Conservation (phyloP, 2,329 filamentous ascomycete species). For the Plenodomus lindquistii region DNA sequence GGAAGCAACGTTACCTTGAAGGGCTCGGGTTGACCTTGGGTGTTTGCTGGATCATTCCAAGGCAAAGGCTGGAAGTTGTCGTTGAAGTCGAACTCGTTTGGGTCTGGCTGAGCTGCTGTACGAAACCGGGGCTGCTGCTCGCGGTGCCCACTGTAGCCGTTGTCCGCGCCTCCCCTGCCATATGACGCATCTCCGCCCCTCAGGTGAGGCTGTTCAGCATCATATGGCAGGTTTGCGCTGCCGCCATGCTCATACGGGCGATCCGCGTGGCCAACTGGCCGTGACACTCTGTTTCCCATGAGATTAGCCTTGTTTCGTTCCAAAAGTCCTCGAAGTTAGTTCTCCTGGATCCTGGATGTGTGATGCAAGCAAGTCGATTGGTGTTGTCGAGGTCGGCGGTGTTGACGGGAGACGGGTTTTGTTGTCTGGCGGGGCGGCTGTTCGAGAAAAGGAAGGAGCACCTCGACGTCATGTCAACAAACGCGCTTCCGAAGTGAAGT, state of each 20-base stretch:
- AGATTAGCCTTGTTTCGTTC: not conserved
- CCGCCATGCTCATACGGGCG: not conserved
- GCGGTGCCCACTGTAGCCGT: too few species aligned
- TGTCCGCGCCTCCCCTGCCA: not conserved
- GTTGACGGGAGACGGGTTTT: not conserved
- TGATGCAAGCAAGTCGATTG: too few species aligned
- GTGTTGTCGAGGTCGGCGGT: slow-evolving; percentile 1
- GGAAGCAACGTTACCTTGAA: slow-evolving; percentile 1
- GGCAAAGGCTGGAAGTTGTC: slow-evolving; percentile 12
- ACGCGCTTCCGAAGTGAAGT: not conserved
- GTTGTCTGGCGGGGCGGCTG: not conserved
- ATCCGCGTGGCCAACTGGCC: not conserved
- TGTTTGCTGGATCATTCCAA: slow-evolving; percentile 1
- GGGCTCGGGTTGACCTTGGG: not conserved
- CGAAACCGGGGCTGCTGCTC: too few species aligned
- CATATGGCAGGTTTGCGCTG: not conserved
- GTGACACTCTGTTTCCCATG: slow-evolving; percentile 3
- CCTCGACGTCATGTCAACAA: slow-evolving; percentile 3
- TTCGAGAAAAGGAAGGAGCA: slow-evolving; percentile 16
- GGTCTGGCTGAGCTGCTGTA: too few species aligned
- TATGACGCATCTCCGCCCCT: slow-evolving; percentile 2
- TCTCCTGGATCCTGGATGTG: too few species aligned
- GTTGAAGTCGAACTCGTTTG: slow-evolving; percentile 22
- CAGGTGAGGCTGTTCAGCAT: not conserved
- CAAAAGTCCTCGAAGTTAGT: too few species aligned